Conservation (phyloP, 2,329 filamentous ascomycete species). For the Colletotrichum sp. region DNA sequence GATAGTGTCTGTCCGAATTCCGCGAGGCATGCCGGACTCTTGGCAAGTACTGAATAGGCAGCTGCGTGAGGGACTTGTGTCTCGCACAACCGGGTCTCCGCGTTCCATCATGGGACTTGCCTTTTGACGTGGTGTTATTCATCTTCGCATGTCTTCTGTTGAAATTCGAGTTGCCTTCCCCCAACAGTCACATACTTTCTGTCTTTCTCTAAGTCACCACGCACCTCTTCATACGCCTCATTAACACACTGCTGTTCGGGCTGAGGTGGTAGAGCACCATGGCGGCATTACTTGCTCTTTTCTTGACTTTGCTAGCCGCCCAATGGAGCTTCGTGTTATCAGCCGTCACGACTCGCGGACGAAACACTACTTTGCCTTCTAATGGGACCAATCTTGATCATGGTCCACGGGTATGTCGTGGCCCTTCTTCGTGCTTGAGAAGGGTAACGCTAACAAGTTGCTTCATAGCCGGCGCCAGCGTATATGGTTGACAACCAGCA, state of each 20-base stretch:
- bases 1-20: background rate
- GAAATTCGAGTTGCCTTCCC: background rate
- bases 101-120: no score
- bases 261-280: background rate
- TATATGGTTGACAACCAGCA: background rate
- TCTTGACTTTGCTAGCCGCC: background rate
- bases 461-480: background rate
- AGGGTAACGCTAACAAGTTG: background rate
- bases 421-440: background rate
- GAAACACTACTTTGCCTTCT: background rate
- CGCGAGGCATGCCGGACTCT: background rate
- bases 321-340: background rate
- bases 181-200: background rate
- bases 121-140: background rate
- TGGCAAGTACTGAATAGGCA: background rate
- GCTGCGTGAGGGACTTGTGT: background rate
- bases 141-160: background rate
- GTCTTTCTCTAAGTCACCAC: background rate
- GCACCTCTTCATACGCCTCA: background rate
- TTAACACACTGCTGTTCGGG: background rate
- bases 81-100: no score
- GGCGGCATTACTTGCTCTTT: background rate
- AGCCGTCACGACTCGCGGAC: background rate
- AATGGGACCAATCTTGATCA: background rate
- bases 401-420: background rate